Base-by-base conservation (phyloP, 1,284 basidiomycete genomes). In the Ganoderma sp. region DNA sequence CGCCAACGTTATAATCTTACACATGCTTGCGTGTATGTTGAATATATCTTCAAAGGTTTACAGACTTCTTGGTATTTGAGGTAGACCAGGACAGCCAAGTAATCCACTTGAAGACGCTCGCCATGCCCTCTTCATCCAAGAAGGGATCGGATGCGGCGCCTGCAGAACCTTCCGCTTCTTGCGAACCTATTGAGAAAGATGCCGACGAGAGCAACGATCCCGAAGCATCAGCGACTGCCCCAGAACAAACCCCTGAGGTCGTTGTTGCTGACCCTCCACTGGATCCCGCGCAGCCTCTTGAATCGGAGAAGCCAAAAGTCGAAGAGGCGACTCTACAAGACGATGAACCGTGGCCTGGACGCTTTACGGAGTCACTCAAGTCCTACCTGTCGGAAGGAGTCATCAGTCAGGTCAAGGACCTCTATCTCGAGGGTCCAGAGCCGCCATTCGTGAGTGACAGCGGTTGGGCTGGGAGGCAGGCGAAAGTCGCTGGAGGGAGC, bases 21-120 rank as follows among this genome's bases (percentile, higher is more conserved):
- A 3, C 15, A 1, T 4, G 63, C 28, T 60, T 48, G 6, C 5
- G 65, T 62, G 61, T 39, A 59, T 59, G 59, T 39, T 41, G 54
- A 0, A 25, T 14, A 14, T 61, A 52, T 61, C 37, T 66, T 54
- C 52, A 50, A 71, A 97, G 96, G 75, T 98, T 98, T 78, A 96
- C 96, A 48, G 96, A 98, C 80, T 98, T 98, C 78, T 77, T 98
- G 71, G 96, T 98, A 34, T 92, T 88, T 76, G 96, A 98, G 81
- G 90, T 98, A 56, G 89, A 94, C 73, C 84, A 90, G 66, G 89
- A 93, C 71, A 86, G 90, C 52, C 87, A 93, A 69, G 90, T 94
- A 4, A 82, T 96, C 9, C 91, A 93, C 76, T 78, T 98, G 48
- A 92, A 92, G 75, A 88, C 90, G 60, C 85, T 98, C 52, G 86